These are phyloP conservation scores for Scedosporium aurantiacum DNA, from an alignment of 2,329 filamentous ascomycete species.

Conservation along the genomic window DNA sequence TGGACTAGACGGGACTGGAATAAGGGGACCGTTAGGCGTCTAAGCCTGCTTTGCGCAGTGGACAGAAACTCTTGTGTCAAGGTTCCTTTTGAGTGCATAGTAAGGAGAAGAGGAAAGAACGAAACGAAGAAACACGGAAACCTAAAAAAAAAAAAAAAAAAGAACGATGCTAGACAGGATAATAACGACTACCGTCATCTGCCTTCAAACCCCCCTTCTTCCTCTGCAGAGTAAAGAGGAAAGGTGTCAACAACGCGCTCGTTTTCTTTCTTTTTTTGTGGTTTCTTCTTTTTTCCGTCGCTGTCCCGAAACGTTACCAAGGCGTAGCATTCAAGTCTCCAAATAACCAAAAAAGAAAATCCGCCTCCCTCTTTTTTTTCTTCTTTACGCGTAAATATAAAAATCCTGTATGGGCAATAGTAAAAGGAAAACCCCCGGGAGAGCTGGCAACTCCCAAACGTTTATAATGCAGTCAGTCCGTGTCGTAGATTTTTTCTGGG, in stretches of 20 bases:
- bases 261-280: neutral
- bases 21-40: neutral
- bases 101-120: constrained; percentile 6
- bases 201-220: neutral
- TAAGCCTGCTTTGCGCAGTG: neutral
- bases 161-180: neutral
- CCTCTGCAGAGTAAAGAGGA: neutral
- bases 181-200: neutral
- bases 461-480: neutral
- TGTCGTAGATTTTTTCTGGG: neutral
- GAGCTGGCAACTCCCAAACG: neutral
- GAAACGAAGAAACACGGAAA: constrained; percentile 8
- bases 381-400: neutral
- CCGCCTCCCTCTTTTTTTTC: neutral
- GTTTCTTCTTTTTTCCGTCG: neutral
- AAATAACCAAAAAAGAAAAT: neutral
- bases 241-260: neutral
- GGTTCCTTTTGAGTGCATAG: constrained; percentile 2
- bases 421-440: neutral
- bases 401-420: neutral
- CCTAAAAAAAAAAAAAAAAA: constrained; percentile 8
- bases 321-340: neutral
- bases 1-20: neutral
- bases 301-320: neutral
- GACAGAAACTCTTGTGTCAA: neutral